phyloP scores from a whole-genome alignment of 2,329 filamentous ascomycete genomes.

The Fusarium sororula region DNA sequence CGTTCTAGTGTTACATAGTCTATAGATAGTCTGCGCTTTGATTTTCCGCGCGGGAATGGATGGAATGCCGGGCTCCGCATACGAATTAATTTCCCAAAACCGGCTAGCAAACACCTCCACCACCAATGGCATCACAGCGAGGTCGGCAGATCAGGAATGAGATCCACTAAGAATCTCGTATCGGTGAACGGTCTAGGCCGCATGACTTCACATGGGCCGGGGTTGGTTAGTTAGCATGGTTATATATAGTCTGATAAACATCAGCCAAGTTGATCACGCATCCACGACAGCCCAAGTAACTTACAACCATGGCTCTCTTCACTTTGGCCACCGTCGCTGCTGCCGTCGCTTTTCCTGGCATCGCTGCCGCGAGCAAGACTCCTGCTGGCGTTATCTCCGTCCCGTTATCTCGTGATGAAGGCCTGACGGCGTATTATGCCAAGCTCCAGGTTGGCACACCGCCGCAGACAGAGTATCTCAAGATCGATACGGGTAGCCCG shows the following conservation, averaged over 20 bases:
- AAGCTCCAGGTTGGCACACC: background rate
- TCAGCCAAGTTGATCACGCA: background rate
- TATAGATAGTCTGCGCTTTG: background rate
- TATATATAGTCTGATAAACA: background rate
- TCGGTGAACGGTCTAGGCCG: background rate
- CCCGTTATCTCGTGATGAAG: background rate
- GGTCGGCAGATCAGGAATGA: background rate
- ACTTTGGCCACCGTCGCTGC: background rate
- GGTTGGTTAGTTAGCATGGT: background rate
- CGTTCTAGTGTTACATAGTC: background rate
- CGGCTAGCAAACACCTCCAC: fast-evolving
- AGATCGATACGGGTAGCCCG: constrained; percentile 1
- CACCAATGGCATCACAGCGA: background rate
- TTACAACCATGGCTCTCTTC: background rate
- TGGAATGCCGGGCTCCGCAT: background rate
- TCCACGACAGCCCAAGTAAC: too few species aligned
- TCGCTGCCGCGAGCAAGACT: background rate
- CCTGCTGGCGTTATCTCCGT: background rate
- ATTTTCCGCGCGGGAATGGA: too few species aligned
- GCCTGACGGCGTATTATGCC: background rate
- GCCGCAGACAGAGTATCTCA: background rate
- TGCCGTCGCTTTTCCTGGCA: fast-evolving
- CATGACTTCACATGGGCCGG: background rate
- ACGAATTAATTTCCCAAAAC: background rate
- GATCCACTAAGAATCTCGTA: background rate